Evolutionary conservation across 2,329 filamentous ascomycete species (phyloP), one percentile per base, ranked within the genome.

Genomic region (Daldinia sp.): DNA sequence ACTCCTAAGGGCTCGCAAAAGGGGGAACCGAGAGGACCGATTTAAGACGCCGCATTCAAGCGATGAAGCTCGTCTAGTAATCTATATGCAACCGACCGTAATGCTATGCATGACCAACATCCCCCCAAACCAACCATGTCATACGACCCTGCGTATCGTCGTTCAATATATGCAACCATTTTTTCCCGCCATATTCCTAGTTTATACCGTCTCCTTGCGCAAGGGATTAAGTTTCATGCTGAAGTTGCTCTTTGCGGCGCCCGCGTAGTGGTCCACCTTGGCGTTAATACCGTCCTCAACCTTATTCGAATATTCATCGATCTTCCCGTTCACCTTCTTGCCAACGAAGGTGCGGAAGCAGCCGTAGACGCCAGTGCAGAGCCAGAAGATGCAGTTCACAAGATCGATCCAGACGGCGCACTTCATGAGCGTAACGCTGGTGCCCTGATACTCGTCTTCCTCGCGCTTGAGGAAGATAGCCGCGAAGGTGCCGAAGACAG

Each of bases 381-480:
- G 79, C 91, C 92, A 94, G 48, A 94, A 79, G 23, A 90, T 63
- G 78, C 90, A 83, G 71, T 91, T 92, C 35, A 88, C 82, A 28
- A 93, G 76, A 76, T 93, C 90, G 28, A 93, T 80, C 89, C 90
- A 93, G 2, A 92, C 90, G 1, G 90, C 90, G 68, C 87, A 84
- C 80, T 91, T 90, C 92, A 93, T 93, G 6, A 76, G 58, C 3
- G 75, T 69, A 0, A 82, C 82, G 68, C 77, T 82, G 50, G 77
- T 78, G 33, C 81, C 82, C 76, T 85, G 80, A 77, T 84, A 85
- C 44, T 78, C 74, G 62, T 88, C 82, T 37, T 82, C 81, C 64
- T 90, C 85, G 62, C 84, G 84, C 37, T 84, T 78, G 65, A 93
- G 87, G 79, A 91, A 94, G 81, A 93, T 88, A 67, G 84, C 87